Conservation (phyloP, 2,329 filamentous ascomycete genomes). For the Sphaerulina vaccinii region DNA sequence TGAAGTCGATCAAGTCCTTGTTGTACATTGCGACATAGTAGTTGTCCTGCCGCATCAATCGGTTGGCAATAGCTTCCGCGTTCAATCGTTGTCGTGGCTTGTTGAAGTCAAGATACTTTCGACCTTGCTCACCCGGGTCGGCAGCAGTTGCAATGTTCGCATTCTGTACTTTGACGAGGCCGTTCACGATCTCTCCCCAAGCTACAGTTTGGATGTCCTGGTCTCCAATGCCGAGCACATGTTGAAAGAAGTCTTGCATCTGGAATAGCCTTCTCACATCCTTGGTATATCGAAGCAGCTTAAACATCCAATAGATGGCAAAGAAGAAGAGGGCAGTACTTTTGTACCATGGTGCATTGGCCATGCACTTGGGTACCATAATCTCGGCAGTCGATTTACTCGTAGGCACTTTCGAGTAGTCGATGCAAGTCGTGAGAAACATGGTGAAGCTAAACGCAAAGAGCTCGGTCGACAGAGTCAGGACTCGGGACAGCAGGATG, state of each 20-base stretch:
- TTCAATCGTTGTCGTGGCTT: constrained; percentile 74
- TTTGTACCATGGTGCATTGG: constrained; percentile 70
- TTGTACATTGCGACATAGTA: constrained; percentile 97
- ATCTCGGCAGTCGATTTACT: constrained; percentile 63
- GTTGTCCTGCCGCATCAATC: constrained; percentile 94
- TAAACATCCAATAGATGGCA: constrained; percentile 81
- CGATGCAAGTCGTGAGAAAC: constrained; percentile 80
- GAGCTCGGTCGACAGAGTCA: constrained; percentile 76
- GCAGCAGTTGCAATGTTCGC: constrained; percentile 80
- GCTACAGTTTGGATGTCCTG: constrained; percentile 91
- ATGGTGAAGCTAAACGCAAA: constrained; percentile 82
- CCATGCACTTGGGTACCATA: constrained; percentile 71
- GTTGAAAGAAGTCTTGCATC: constrained; percentile 81
- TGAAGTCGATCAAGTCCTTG: constrained; percentile 88
- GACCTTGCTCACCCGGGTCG: constrained; percentile 54
- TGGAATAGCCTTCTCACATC: constrained; percentile 71
- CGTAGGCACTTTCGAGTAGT: constrained; percentile 70
- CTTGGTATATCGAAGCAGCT: constrained; percentile 69
- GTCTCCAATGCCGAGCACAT: constrained; percentile 79
- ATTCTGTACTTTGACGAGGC: constrained; percentile 80
- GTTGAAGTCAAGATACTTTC: constrained; percentile 60
- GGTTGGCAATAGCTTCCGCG: constrained; percentile 94
- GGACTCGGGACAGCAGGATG: constrained; percentile 68
- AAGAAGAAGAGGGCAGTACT: constrained; percentile 81
- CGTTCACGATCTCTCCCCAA: constrained; percentile 86